Evolutionary conservation across 495 filamentous ascomycete species (phyloP).

Genomic region (Penicillium crystallinum): DNA sequence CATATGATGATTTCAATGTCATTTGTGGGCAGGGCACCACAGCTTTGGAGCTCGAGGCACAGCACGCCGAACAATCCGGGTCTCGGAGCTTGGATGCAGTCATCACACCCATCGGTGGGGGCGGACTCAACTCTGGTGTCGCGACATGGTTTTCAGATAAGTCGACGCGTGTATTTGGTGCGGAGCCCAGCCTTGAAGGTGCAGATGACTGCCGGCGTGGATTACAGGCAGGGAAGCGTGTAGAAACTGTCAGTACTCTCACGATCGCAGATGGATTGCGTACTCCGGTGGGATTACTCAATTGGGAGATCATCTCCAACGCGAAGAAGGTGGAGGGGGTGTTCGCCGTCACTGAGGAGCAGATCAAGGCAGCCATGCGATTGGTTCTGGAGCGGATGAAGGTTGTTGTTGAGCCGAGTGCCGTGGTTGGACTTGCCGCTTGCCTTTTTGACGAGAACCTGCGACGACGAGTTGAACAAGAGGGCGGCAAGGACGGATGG

Average conservation of each 20-base stretch:
- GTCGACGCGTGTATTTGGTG: slow-evolving; percentile 72
- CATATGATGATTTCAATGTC: slow-evolving; percentile 87
- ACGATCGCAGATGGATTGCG: slow-evolving; percentile 90
- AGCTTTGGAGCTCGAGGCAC: slow-evolving; percentile 73
- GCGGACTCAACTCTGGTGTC: slow-evolving; percentile 80
- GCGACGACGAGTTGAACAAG: slow-evolving; percentile 58
- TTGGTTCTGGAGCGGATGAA: slow-evolving; percentile 88
- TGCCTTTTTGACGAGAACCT: slow-evolving; percentile 85
- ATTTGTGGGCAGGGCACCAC: slow-evolving; percentile 89
- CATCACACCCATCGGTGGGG: slow-evolving; percentile 82
- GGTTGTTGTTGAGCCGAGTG: slow-evolving; percentile 84
- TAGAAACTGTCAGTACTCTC: slow-evolving; percentile 62
- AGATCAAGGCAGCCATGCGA: slow-evolving; percentile 73
- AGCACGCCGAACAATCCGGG: slow-evolving; percentile 46
- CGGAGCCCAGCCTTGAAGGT: slow-evolving; percentile 79
- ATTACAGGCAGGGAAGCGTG: slow-evolving; percentile 53
- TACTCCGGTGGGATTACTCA: slow-evolving; percentile 71
- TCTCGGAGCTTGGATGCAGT: slow-evolving; percentile 60
- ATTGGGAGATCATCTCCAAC: slow-evolving; percentile 80
- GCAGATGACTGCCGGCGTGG: slow-evolving; percentile 77
- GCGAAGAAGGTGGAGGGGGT: slow-evolving; percentile 63
- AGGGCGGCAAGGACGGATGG: slow-evolving; percentile 71
- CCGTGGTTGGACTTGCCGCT: slow-evolving; percentile 79
- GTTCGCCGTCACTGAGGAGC: slow-evolving; percentile 72
- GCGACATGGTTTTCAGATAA: slow-evolving; percentile 69